Percentiles rank a stretch among this genome's conserved stretches.
Evolutionary conservation across 805 yeast genomes (phyloP).

Genomic region (Barnettozyma californica): DNA sequence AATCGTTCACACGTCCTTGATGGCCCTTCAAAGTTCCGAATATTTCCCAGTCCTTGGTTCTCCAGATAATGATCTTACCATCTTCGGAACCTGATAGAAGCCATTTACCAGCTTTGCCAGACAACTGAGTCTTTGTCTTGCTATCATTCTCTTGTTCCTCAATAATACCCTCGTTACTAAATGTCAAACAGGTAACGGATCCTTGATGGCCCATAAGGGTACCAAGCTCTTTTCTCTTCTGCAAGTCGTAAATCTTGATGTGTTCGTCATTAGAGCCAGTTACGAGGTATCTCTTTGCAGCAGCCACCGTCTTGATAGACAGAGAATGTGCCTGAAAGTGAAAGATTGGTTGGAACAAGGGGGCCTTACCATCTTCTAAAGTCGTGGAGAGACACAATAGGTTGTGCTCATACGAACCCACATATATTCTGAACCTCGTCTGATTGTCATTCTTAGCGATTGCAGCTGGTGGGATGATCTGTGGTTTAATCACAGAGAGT

Average conservation of each 20-base stretch:
- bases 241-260: conserved; percentile 88
- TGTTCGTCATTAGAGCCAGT: conserved; percentile 96
- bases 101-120: conserved; percentile 67
- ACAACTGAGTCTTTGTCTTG: background rate
- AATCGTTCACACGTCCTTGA: conserved; percentile 71
- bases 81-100: conserved; percentile 86
- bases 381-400: conserved; percentile 75
- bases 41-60: conserved; percentile 95
- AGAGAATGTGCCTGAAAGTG: conserved; percentile 93
- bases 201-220: conserved; percentile 87
- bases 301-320: conserved; percentile 80
- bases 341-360: conserved; percentile 86
- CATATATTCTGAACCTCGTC: conserved; percentile 63
- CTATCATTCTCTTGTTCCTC: conserved; percentile 5
- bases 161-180: conserved; percentile 47
- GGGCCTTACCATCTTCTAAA: conserved; percentile 43
- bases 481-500: conserved; percentile 20
- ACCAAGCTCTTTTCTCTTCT: conserved; percentile 90
- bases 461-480: conserved; percentile 16
- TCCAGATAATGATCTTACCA: conserved; percentile 86
- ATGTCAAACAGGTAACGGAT: conserved; percentile 70
- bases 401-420: conserved; percentile 95
- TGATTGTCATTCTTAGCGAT: conserved; percentile 22
- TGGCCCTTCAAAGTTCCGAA: conserved; percentile 89
- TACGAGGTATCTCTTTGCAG: conserved; percentile 78